These are phyloP conservation scores for Spathaspora hagerdaliae DNA, from an alignment of 805 yeast species.

Conservation along the genomic window DNA sequence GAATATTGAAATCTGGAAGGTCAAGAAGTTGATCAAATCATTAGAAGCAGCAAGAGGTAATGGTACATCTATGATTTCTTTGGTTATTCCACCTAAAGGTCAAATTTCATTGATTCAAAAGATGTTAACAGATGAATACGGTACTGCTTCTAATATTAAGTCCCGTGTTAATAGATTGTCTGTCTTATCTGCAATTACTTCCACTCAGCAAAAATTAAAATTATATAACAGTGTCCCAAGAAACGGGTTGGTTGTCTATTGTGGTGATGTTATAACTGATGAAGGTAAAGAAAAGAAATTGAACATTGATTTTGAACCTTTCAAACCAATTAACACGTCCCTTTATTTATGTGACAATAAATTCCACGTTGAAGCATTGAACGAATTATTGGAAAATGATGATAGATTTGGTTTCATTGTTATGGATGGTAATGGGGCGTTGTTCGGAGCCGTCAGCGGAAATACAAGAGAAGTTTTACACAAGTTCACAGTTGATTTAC, in stretches of 20 bases:
- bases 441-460: conserved; percentile 93
- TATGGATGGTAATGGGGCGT: conserved; percentile 99
- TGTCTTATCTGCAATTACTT: conserved; percentile 93
- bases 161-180: conserved; percentile 96
- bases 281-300: conserved; percentile 98
- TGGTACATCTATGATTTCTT: conserved; percentile 98
- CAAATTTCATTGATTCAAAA: conserved; percentile 85
- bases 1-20: conserved; percentile 98
- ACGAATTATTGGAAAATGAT: conserved; percentile 91
- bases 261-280: conserved; percentile 97
- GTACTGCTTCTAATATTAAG: conserved; percentile 96
- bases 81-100: conserved; percentile 92
- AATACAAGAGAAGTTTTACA: conserved; percentile 95
- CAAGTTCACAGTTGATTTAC: conserved; percentile 93
- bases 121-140: conserved; percentile 96
- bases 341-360: conserved; percentile 92
- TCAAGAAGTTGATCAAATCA: conserved; percentile 86
- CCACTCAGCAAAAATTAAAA: conserved; percentile 95
- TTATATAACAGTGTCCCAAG: conserved; percentile 85
- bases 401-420: conserved; percentile 96
- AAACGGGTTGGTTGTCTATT: conserved; percentile 92
- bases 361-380: conserved; percentile 94
- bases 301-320: conserved; percentile 96
- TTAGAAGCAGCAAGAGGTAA: conserved; percentile 93
- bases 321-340: conserved; percentile 98